These are phyloP conservation scores for Wickerhamiella pararugosa DNA, from an alignment of 1,139 yeast species.

Conservation along the genomic window DNA sequence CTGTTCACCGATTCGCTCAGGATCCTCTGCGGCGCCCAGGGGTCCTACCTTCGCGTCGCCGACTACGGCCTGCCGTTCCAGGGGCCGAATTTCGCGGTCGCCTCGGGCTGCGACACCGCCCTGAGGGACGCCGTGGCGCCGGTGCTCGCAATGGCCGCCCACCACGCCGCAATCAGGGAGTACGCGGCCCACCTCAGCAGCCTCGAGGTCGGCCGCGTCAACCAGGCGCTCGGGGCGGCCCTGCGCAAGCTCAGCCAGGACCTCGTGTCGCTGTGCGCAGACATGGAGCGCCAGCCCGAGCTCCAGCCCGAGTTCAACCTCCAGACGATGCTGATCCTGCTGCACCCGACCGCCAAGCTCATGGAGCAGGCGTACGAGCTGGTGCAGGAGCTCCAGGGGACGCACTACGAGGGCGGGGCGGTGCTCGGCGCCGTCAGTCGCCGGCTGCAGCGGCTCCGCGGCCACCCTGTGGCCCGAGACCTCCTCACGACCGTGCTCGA, in stretches of 20 bases:
- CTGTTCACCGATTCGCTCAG: slow-evolving; percentile 55
- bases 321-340: slow-evolving; percentile 33
- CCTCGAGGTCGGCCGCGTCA: slow-evolving; percentile 24
- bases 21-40: slow-evolving; percentile 65
- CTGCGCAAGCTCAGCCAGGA: slow-evolving; percentile 26
- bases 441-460: slow-evolving; percentile 34
- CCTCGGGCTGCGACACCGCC: slow-evolving; percentile 58
- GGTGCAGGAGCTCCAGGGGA: slow-evolving; percentile 19
- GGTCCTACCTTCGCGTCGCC: slow-evolving; percentile 48
- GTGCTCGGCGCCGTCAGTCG: slow-evolving; percentile 1
- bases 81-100: slow-evolving; percentile 67
- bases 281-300: slow-evolving; percentile 39
- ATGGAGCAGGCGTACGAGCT: slow-evolving; percentile 47
- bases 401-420: slow-evolving; percentile 2
- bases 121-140: slow-evolving; percentile 57
- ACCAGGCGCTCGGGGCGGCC: slow-evolving; percentile 57
- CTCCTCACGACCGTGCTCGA: slow-evolving; percentile 42
- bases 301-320: slow-evolving; percentile 34
- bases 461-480: slow-evolving; percentile 43
- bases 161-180: slow-evolving; percentile 31
- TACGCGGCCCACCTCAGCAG: slow-evolving; percentile 5
- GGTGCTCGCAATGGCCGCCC: slow-evolving; percentile 47
- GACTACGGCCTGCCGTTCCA: slow-evolving; percentile 27
- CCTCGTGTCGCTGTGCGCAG: slow-evolving; percentile 36
- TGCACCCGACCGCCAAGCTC: slow-evolving; percentile 26